Percentiles rank a stretch among this genome's conserved stretches.
Evolutionary conservation across 306 rosid species (phyloP).

Genomic region (Malus fusca): DNA sequence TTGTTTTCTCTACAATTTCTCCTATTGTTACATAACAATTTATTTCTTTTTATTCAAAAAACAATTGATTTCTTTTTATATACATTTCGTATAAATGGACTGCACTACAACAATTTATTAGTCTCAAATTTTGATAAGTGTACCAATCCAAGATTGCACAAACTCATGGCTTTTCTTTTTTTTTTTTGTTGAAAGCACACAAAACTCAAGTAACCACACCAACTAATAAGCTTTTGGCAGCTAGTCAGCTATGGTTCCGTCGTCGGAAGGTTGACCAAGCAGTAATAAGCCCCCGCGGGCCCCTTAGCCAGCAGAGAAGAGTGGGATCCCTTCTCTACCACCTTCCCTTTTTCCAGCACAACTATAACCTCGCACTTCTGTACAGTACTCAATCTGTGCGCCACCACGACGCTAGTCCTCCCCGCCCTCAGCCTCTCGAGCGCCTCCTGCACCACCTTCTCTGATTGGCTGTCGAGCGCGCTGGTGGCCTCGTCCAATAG

Average conservation of each 20-base stretch:
- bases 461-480: constrained; percentile 42
- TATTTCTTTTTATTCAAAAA: too few species aligned
- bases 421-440: constrained; percentile 33
- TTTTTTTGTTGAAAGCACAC: too few species aligned
- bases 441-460: constrained; percentile 39
- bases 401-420: constrained; percentile 48
- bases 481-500: constrained; percentile 54
- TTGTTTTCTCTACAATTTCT: too few species aligned
- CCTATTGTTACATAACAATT: too few species aligned
- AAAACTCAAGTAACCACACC: background rate
- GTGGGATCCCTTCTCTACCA: constrained; percentile 43
- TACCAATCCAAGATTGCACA: too few species aligned
- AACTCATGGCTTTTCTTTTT: too few species aligned
- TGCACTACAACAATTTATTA: too few species aligned
- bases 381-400: constrained; percentile 50
- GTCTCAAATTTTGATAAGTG: too few species aligned
- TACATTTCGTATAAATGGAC: too few species aligned
- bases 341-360: constrained; percentile 36
- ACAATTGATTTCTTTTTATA: too few species aligned
- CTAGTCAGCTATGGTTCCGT: background rate
- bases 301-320: constrained; percentile 36
- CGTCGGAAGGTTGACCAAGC: constrained; percentile 15
- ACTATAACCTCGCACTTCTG: constrained; percentile 31
- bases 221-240: background rate
- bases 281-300: constrained; percentile 35